Conservation (phyloP, 1,284 basidiomycete genomes). For the Tetrapyrgos nigripes region DNA sequence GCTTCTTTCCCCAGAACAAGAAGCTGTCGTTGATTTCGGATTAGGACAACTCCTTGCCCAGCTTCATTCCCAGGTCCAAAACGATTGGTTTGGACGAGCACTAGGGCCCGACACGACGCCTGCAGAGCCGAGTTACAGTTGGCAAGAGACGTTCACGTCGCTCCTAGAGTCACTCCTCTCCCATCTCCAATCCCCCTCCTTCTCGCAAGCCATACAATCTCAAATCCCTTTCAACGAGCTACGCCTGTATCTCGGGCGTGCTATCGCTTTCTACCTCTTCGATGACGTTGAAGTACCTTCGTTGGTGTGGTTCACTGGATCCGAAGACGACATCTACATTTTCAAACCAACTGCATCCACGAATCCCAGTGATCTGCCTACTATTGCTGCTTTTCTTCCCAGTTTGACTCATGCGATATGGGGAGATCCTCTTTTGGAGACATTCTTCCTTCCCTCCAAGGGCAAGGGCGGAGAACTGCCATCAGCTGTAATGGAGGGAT, state of each 20-base stretch:
- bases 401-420: slow-evolving; percentile 65
- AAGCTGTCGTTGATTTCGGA: slow-evolving; percentile 57
- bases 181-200: slow-evolving; percentile 31
- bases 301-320: slow-evolving; percentile 65
- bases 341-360: slow-evolving; percentile 24
- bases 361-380: slow-evolving; percentile 26
- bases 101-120: slow-evolving; percentile 24
- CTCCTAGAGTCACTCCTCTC: slow-evolving; percentile 62
- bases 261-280: slow-evolving; percentile 76
- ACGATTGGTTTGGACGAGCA: slow-evolving; percentile 75
- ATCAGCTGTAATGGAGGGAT: slow-evolving; percentile 57
- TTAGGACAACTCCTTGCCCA: slow-evolving; percentile 63
- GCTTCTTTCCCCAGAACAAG: slow-evolving; percentile 48
- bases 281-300: slow-evolving; percentile 76
- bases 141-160: slow-evolving; percentile 73
- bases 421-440: slow-evolving; percentile 76
- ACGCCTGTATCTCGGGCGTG: slow-evolving; percentile 60
- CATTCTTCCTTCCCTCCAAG: slow-evolving; percentile 60
- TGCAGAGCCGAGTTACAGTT: slow-evolving; percentile 54
- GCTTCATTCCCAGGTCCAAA: slow-evolving; percentile 66
- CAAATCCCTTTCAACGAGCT: slow-evolving; percentile 33
- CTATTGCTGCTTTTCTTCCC: slow-evolving; percentile 53
- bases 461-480: slow-evolving; percentile 37
- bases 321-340: slow-evolving; percentile 58
- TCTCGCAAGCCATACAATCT: neutral